Base-by-base conservation (phyloP, 345 rosid species). In the Acer campestre region DNA sequence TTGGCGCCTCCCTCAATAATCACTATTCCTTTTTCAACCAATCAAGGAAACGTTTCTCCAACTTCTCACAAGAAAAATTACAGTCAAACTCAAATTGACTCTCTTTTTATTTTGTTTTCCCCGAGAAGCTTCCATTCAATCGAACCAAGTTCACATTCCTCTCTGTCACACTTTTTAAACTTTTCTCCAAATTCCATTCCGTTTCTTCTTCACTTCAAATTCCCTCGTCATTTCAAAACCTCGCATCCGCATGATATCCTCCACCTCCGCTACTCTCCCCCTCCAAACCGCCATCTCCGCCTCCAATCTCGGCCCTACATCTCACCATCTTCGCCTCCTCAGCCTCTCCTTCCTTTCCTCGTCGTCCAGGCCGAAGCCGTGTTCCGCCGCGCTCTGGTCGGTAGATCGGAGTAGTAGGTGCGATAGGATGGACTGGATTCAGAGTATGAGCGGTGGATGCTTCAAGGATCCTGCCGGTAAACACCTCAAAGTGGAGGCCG, bases 401-500 rank as follows among this genome's bases (percentile, higher is more conserved):
- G 67, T 76, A 82, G 64, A 75, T 68, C 73, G 18, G 82, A 68
- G 69, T 76, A 56, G 64, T 80, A 85, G 70, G 10, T 5, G 6
- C 20, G 2, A 22, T 49, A 58, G 42, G 69, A 80, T 88, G 91
- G 87, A 82, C 71, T 81, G 80, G 80, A 44, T 81, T 31, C 80
- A 78, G 79, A 70, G 78, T 44, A 70, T 92, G 71, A 81, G 80
- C 27, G 70, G 79, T 61, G 86, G 92, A 12, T 94, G 93, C 82
- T 89, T 94, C 71, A 81, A 76, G 67, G 85, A 79, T 68, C 75
- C 63, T 0, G 53, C 61, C 78, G 55, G 61, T 70, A 74, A 62
- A 72, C 76, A 65, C 22, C 61, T 89, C 53, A 80, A 83, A 80
- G 82, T 90, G 77, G 93, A 91, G 89, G 80, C 73, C 4, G 87